phyloP scores from a whole-genome alignment of 306 rosid species.

The Vigna hirtella region DNA sequence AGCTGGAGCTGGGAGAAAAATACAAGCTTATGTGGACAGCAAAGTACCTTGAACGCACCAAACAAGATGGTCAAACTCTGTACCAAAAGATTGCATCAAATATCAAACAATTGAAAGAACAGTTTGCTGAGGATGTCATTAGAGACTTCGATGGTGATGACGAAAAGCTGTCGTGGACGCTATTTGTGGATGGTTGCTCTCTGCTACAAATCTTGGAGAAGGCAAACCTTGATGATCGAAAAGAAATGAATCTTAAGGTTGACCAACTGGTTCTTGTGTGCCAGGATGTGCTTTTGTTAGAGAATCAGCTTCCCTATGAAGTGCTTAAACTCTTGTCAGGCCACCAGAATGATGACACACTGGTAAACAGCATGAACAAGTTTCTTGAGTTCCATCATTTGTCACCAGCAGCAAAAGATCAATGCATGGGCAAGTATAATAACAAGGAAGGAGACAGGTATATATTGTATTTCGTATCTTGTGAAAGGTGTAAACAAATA shows the following conservation, averaged over 20 bases:
- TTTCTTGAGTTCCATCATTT: background rate
- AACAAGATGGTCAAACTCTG: background rate
- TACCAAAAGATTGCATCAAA: background rate
- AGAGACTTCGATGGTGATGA: background rate
- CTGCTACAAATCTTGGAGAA: slow-evolving; percentile 16
- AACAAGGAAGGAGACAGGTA: background rate
- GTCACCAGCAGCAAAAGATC: background rate
- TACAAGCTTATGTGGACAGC: slow-evolving; percentile 37
- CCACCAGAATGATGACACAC: background rate
- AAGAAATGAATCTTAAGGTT: slow-evolving; percentile 5
- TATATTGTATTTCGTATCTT: background rate
- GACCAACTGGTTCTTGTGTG: slow-evolving; percentile 28
- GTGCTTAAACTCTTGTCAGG: background rate
- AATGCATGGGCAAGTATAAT: too few species aligned
- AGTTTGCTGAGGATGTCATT: slow-evolving; percentile 13
- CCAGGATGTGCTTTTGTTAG: slow-evolving; percentile 42
- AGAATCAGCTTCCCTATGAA: slow-evolving; percentile 40
- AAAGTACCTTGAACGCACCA: background rate
- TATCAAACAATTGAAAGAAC: background rate
- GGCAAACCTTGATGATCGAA: background rate
- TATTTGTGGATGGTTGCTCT: slow-evolving; percentile 39
- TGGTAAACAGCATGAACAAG: background rate
- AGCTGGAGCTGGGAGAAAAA: slow-evolving; percentile 7
- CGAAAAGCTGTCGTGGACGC: background rate
- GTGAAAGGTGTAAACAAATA: too few species aligned